Base-by-base conservation (phyloP, 805 yeast species). In the Yamadazyma philogaea region DNA sequence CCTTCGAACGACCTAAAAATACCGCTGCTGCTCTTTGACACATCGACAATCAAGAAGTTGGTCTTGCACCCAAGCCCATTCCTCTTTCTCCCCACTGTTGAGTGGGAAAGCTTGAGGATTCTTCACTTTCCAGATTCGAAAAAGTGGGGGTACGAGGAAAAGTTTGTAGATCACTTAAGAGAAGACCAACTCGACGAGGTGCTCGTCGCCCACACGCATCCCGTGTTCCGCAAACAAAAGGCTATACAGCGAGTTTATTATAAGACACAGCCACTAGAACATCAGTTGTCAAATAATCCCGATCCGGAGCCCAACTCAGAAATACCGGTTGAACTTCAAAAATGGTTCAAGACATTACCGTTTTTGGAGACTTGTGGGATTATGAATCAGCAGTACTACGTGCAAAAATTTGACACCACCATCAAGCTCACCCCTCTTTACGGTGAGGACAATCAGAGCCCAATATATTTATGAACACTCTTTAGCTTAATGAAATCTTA, bases 391-490 rank as follows among this genome's bases (percentile, higher is more conserved):
- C 15, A 21, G 7, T 34, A 34, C 26, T 34, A 34, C 30, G 16
- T 21, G 14, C 18, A 22, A 34, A 20, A 22, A 12, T 22, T 17
- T n/a, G 37, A 34, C 15, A 34, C 27, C 24, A 19, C 15, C 18
- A 4, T 8, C 7, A 32, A 32, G n/a, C 18, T 32, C 7, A 5
- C 18, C 7, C 35, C 22, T 32, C 22, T 32, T 17, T 32, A 17
- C 18, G 22, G 22, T 17, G 6, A 17, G 12, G 18, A 17, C n/a
- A 11, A 11, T 18, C n/a, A 16, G 10, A 16, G 10, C 6, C 18
- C 20, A 6, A 36, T 43, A 51, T 47, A 43, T 44, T 22, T 32
- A 14, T 32, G 22, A 32, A 37, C 28, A 4, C 28, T 24, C n/a
- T n/a, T n/a, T n/a, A n/a, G n/a, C n/a, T n/a, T n/a, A n/a, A n/a